phyloP scores from a whole-genome alignment of 805 yeast species.

The Saturnispora quitensis region DNA sequence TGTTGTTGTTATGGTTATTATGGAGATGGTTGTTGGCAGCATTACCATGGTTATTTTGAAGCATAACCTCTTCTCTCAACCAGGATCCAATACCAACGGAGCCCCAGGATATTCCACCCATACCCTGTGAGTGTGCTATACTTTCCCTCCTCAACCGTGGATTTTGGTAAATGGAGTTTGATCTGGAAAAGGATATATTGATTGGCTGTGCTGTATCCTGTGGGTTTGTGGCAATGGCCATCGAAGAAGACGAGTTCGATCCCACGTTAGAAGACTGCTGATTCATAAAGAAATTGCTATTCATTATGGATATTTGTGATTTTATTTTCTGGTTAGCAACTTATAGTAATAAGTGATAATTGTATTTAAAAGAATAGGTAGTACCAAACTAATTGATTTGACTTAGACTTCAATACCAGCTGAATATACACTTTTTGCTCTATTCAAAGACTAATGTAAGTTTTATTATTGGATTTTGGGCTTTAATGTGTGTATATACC shows the following conservation, averaged over 20 bases:
- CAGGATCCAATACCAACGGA: constrained; percentile 91
- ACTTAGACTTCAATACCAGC: neutral
- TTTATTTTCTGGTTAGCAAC: neutral
- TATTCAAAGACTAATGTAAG: neutral
- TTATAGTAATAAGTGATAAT: neutral
- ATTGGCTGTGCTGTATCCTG: constrained; percentile 26
- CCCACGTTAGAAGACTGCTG: constrained; percentile 11
- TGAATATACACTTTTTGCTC: no score
- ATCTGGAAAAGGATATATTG: constrained; percentile 29
- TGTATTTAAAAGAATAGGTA: neutral
- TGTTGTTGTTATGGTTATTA: constrained; percentile 13
- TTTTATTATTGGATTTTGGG: no score
- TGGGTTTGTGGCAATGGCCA: constrained; percentile 2
- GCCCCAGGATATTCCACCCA: constrained; percentile 98
- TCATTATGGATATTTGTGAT: neutral
- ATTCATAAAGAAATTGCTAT: constrained; percentile 3
- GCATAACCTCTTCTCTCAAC: constrained; percentile 88
- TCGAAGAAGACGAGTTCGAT: constrained; percentile 12
- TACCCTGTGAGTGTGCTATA: constrained; percentile 92
- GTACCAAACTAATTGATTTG: neutral
- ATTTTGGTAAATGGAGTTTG: constrained; percentile 31
- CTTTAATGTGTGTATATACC: neutral
- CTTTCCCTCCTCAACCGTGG: constrained; percentile 75
- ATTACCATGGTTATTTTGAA: constrained; percentile 21
- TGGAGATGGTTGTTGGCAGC: neutral